phyloP scores from a whole-genome alignment of 495 filamentous ascomycete genomes.

The Lineolata rhizophorae region DNA sequence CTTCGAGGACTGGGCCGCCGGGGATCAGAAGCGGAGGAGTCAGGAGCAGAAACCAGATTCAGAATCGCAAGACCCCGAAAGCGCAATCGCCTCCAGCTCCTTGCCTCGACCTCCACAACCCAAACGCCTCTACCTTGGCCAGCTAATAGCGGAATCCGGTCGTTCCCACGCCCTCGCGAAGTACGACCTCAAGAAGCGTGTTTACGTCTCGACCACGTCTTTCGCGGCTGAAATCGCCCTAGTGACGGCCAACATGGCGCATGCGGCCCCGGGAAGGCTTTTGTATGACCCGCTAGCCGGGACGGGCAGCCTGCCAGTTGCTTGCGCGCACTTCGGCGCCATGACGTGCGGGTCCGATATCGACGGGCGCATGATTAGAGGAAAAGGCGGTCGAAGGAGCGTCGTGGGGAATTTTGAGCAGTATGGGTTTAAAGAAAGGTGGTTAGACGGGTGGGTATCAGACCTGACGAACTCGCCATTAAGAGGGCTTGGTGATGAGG shows the following conservation, averaged over 20 bases:
- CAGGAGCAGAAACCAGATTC: no score
- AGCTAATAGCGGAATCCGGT: slow-evolving; percentile 39
- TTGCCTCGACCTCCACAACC: no score
- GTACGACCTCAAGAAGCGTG: slow-evolving; percentile 78
- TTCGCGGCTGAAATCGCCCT: slow-evolving; percentile 93
- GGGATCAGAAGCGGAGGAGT: no score
- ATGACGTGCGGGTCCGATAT: slow-evolving; percentile 70
- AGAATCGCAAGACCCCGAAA: no score
- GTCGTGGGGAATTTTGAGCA: slow-evolving; percentile 62
- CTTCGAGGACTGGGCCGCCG: slow-evolving; percentile 52
- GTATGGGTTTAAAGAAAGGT: slow-evolving; percentile 41
- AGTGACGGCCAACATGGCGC: slow-evolving; percentile 76
- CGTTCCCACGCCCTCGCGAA: slow-evolving; percentile 41
- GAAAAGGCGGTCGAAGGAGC: slow-evolving; percentile 33
- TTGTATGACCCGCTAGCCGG: slow-evolving; percentile 91
- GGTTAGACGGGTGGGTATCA: slow-evolving; percentile 58
- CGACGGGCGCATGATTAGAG: slow-evolving; percentile 68
- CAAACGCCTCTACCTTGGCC: slow-evolving; percentile 43
- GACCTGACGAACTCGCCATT: slow-evolving; percentile 83
- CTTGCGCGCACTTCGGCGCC: slow-evolving; percentile 76
- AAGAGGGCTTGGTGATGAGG: no score
- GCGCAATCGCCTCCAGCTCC: no score
- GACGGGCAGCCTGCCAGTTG: slow-evolving; percentile 74
- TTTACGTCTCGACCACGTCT: slow-evolving; percentile 83
- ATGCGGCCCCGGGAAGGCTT: slow-evolving; percentile 58